Base-by-base conservation (phyloP, 2,329 filamentous ascomycete genomes). In the Aspergillus quadrilineatus region DNA sequence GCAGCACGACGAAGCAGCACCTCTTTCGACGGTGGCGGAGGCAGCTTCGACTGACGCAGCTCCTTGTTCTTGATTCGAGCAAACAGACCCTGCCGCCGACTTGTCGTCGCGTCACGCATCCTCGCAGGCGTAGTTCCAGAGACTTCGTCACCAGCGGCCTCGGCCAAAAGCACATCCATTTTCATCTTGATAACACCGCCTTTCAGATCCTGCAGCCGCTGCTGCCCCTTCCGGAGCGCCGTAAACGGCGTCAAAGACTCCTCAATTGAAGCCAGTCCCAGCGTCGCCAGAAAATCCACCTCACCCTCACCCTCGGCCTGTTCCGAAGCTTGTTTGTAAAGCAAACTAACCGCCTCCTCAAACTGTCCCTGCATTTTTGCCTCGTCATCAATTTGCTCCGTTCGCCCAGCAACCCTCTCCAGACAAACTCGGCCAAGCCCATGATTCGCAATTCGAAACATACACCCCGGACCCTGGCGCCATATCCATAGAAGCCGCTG, bases 61-160 rank as follows among this genome's bases (percentile, higher is more conserved):
- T 89, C 84, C 76, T 93, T 93, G 53, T 82, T 79, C 60, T 88
- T 86, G 61, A 95, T 83, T 48, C 89, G 87, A 70, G 92, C 89
- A 56, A 94, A 80, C 26, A 95, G 83, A 52, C 84, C 85, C 77
- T 88, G 85, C 50, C 73, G 71, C 15, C 76, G 75, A 42, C 69
- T 67, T 28, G 53, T 62, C 6, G 67, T 69, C 36, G 61, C 67
- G 50, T 60, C 69, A 45, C 58, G 65, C 47, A 59, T 71, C 65
- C 67, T 69, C 4, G 47, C 67, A 1, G 43, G 50, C 6, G 48
- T 52, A 3, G 59, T 53, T 17, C 17, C 17, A 7, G 57, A 48
- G 3, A 54, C 57, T 5, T 65, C 55, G 1, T 64, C 53, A 5
- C 9, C 50, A 22, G 65, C 61, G 3, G 50, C 57, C 34, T 68